Evolutionary conservation across 805 yeast genomes (phyloP).

Genomic region (Candida dendrica): DNA sequence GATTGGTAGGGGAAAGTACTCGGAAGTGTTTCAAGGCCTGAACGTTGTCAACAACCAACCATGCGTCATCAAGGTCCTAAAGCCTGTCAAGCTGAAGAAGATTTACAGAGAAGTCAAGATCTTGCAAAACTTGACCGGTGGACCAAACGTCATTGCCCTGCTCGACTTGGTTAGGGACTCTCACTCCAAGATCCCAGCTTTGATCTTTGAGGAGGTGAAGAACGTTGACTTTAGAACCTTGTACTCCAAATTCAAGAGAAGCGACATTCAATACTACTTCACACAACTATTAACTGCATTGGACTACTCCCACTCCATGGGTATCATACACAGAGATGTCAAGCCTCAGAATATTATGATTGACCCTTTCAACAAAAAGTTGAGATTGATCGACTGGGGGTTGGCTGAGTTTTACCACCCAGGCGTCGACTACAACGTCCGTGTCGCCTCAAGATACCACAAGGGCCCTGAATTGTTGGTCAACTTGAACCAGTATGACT

Average conservation of each 20-base stretch:
- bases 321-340: conserved; percentile 93
- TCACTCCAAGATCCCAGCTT: conserved; percentile 74
- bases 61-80: conserved; percentile 83
- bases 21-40: conserved; percentile 89
- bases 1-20: conserved; percentile 89
- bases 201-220: conserved; percentile 77
- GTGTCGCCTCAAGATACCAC: conserved; percentile 89
- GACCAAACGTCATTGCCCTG: conserved; percentile 73
- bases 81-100: conserved; percentile 90
- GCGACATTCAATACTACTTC: conserved; percentile 79
- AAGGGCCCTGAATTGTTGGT: conserved; percentile 91
- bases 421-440: conserved; percentile 81
- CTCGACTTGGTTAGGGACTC: conserved; percentile 80
- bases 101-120: conserved; percentile 86
- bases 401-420: conserved; percentile 90
- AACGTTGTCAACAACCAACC: conserved; percentile 54
- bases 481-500: conserved; percentile 82
- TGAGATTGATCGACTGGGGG: conserved; percentile 93
- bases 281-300: conserved; percentile 74
- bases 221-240: conserved; percentile 77
- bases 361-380: conserved; percentile 62
- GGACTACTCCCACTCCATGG: conserved; percentile 89
- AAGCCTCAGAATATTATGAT: conserved; percentile 96
- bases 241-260: conserved; percentile 69
- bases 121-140: conserved; percentile 75